These are phyloP conservation scores for Epithemia pelagica DNA, from an alignment of 108 stramenopile species.

Conservation along the genomic window DNA sequence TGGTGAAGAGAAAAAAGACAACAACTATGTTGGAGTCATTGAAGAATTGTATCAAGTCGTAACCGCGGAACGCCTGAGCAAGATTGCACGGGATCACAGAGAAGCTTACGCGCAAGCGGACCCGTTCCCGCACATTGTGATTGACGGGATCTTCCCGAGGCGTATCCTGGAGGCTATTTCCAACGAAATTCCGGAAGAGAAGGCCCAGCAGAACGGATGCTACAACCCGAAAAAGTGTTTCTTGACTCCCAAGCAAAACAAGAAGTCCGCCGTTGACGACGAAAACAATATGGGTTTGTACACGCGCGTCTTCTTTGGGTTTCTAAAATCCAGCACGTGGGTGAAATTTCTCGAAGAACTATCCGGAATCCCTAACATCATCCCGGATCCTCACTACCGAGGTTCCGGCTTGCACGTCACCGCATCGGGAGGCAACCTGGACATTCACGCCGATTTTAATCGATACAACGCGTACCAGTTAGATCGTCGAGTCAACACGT, in stretches of 20 bases:
- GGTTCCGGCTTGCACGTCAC: slow-evolving; percentile 27
- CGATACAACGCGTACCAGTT: slow-evolving; percentile 6
- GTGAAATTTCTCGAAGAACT: slow-evolving; percentile 15
- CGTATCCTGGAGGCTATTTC: not conserved
- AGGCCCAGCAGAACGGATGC: slow-evolving; percentile 4
- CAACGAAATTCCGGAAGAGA: not conserved
- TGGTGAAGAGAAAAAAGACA: too few species aligned
- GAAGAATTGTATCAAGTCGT: not conserved
- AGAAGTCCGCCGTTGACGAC: slow-evolving; percentile 8
- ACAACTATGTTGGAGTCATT: not conserved
- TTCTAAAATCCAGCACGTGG: slow-evolving; percentile 1
- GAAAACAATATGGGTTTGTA: slow-evolving; percentile 7
- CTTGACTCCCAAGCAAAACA: not conserved
- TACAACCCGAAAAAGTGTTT: slow-evolving; percentile 3
- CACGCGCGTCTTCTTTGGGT: slow-evolving; percentile 2
- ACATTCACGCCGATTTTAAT: slow-evolving; percentile 38
- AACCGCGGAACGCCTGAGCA: not conserved
- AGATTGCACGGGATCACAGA: not conserved
- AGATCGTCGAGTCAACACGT: slow-evolving; percentile 29
- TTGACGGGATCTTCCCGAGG: slow-evolving; percentile 9
- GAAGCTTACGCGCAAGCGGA: not conserved
- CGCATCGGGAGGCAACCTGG: slow-evolving; percentile 21
- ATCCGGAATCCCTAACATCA: slow-evolving; percentile 15
- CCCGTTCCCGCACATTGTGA: slow-evolving; percentile 12
- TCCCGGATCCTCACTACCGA: slow-evolving; percentile 24